Conservation (phyloP, 805 yeast species). For the Metschnikowia colocasiae region DNA sequence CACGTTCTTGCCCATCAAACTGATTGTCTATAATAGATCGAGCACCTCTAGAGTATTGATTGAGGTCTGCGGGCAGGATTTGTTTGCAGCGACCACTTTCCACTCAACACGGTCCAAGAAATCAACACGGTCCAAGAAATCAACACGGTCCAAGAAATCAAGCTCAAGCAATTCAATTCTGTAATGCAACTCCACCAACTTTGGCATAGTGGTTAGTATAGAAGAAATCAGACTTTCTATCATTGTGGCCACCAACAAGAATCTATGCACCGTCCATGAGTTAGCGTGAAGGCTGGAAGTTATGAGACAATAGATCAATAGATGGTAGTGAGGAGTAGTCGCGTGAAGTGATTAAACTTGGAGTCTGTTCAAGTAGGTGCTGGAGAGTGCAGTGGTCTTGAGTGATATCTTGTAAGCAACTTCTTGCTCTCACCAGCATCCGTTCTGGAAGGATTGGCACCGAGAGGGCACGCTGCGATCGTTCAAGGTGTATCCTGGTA, state of each 20-base stretch:
- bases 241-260: slow-evolving; percentile 83
- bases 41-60: slow-evolving; percentile 38
- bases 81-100: slow-evolving; percentile 43
- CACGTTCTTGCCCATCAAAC: slow-evolving; percentile 37
- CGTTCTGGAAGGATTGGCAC: slow-evolving; percentile 25
- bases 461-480: slow-evolving; percentile 49
- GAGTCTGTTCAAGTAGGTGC: slow-evolving; percentile 69
- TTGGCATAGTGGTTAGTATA: slow-evolving; percentile 92
- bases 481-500: slow-evolving; percentile 61
- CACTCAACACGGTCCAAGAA: too few species aligned
- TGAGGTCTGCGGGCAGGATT: slow-evolving; percentile 17
- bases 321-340: slow-evolving; percentile 75
- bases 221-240: slow-evolving; percentile 89
- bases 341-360: slow-evolving; percentile 80
- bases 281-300: slow-evolving; percentile 73
- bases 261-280: slow-evolving; percentile 91
- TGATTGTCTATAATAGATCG: slow-evolving; percentile 37
- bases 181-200: slow-evolving; percentile 89
- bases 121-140: too few species aligned
- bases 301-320: slow-evolving; percentile 81
- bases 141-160: slow-evolving; percentile 77
- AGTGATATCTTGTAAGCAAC: slow-evolving; percentile 81
- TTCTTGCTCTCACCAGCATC: slow-evolving; percentile 19
- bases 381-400: slow-evolving; percentile 85
- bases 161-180: slow-evolving; percentile 84